phyloP scores from a whole-genome alignment of 495 filamentous ascomycete species.

The Sporormia fimetaria region DNA sequence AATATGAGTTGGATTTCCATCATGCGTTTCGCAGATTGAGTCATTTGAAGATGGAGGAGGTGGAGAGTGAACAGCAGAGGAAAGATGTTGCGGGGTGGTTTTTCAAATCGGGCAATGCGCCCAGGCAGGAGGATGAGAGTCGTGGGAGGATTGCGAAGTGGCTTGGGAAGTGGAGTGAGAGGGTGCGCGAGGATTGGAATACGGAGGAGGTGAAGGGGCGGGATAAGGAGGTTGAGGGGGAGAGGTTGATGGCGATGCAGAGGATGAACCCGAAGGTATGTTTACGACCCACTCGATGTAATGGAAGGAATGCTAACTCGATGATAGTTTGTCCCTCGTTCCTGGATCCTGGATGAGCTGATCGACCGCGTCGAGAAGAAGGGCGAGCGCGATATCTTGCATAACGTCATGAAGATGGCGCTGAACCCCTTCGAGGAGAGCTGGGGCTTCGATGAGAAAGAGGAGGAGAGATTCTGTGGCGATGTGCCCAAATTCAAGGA shows the following conservation, averaged over 20 bases:
- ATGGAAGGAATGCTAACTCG: not conserved
- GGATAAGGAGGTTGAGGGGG: no score
- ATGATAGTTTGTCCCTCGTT: slow-evolving; percentile 60
- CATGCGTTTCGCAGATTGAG: slow-evolving; percentile 77
- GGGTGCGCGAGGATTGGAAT: slow-evolving; percentile 63
- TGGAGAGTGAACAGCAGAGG: slow-evolving; percentile 50
- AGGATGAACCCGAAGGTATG: slow-evolving; percentile 67
- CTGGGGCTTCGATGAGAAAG: slow-evolving; percentile 58
- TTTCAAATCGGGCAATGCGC: slow-evolving; percentile 50
- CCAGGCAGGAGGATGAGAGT: slow-evolving; percentile 49
- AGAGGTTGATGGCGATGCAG: slow-evolving; percentile 63
- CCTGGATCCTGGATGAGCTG: slow-evolving; percentile 88
- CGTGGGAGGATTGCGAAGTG: slow-evolving; percentile 56
- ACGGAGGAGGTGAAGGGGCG: slow-evolving; percentile 27
- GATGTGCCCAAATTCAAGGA: slow-evolving; percentile 70
- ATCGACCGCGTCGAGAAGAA: slow-evolving; percentile 78
- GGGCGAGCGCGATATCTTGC: slow-evolving; percentile 67
- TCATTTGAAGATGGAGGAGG: slow-evolving; percentile 41
- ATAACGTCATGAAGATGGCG: slow-evolving; percentile 64
- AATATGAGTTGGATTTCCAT: slow-evolving; percentile 75
- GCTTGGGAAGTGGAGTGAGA: slow-evolving; percentile 58
- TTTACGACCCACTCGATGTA: not conserved
- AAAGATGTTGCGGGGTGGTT: slow-evolving; percentile 51
- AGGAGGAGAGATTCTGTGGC: slow-evolving; percentile 74
- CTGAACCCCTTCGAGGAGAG: slow-evolving; percentile 71